Evolutionary conservation across 176 grass and related monocot genomes (phyloP).

Genomic region (Avena sativa): DNA sequence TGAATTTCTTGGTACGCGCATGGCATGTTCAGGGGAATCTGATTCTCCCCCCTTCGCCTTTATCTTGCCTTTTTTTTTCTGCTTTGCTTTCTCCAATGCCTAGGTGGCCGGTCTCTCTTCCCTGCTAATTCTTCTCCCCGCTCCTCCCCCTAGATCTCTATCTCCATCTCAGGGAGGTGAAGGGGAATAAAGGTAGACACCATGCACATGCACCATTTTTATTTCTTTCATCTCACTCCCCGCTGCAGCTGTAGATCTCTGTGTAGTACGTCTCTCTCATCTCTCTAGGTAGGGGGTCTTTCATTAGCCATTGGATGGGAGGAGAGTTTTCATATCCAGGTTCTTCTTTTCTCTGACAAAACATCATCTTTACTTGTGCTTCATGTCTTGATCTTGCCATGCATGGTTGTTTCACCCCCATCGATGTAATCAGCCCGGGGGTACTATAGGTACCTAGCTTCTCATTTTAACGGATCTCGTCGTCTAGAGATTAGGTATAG

Average conservation of each 20-base stretch:
- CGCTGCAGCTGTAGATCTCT: slow-evolving; percentile 5
- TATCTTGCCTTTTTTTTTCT: slow-evolving; percentile 17
- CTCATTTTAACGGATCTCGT: slow-evolving; percentile 10
- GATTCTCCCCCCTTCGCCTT: slow-evolving; percentile 20
- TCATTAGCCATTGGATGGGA: slow-evolving; percentile 15
- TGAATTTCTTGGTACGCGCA: slow-evolving; percentile 34
- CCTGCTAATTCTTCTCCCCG: neutral
- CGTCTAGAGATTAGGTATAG: neutral
- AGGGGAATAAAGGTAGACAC: slow-evolving; percentile 3
- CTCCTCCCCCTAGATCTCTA: neutral
- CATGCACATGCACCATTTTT: slow-evolving; percentile 26
- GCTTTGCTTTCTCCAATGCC: slow-evolving; percentile 32
- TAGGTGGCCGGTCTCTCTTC: slow-evolving; percentile 18
- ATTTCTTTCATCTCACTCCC: neutral
- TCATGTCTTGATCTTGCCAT: slow-evolving; percentile 24
- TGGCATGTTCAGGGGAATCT: slow-evolving; percentile 36
- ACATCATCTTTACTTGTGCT: slow-evolving; percentile 25
- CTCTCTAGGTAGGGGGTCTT: slow-evolving; percentile 28
- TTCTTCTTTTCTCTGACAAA: slow-evolving; percentile 11
- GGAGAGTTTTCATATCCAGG: neutral
- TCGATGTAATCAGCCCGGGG: slow-evolving; percentile 4
- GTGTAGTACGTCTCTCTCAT: neutral
- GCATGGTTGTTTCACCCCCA: slow-evolving; percentile 7
- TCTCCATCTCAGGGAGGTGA: neutral
- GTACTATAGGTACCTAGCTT: slow-evolving; percentile 5